Conservation (phyloP, 2,329 filamentous ascomycete genomes). For the Gnomoniopsis smithogilvyi region DNA sequence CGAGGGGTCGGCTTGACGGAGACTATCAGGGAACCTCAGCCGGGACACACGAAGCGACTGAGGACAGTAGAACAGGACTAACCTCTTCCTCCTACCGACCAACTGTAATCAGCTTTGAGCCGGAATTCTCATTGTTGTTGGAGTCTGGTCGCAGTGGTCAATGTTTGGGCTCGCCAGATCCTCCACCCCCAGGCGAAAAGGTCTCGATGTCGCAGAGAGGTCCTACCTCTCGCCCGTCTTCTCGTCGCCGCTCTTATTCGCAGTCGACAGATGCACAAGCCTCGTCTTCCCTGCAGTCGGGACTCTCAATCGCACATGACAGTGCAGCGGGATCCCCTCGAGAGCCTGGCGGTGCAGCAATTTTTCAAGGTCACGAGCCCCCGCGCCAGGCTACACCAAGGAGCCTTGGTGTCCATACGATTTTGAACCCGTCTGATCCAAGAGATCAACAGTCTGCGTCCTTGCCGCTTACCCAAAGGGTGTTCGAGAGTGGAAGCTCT, state of each 20-base stretch:
- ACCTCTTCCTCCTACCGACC: slow-evolving; percentile 7
- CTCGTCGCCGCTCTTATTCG: slow-evolving; percentile 46
- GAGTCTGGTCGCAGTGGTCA: slow-evolving; percentile 38
- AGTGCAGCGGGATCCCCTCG: slow-evolving; percentile 25
- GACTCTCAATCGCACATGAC: slow-evolving; percentile 29
- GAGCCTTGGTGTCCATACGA: slow-evolving; percentile 39
- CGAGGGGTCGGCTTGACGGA: slow-evolving; percentile 19
- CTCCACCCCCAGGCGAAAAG: slow-evolving; percentile 53
- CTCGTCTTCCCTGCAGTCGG: slow-evolving; percentile 28
- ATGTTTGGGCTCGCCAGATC: slow-evolving; percentile 55
- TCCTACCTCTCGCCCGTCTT: slow-evolving; percentile 53
- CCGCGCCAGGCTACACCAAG: slow-evolving; percentile 29
- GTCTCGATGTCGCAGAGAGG: slow-evolving; percentile 63
- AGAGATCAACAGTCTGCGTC: slow-evolving; percentile 22
- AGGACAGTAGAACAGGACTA: slow-evolving; percentile 3
- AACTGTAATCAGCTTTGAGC: slow-evolving; percentile 18
- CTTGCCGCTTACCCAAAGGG: slow-evolving; percentile 18
- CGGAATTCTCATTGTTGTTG: slow-evolving; percentile 19
- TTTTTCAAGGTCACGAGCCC: slow-evolving; percentile 28
- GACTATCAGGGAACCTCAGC: slow-evolving; percentile 13
- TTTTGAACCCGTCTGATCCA: slow-evolving; percentile 39
- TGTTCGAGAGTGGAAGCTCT: slow-evolving; percentile 20
- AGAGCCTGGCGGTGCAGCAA: slow-evolving; percentile 24
- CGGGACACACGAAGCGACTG: slow-evolving; percentile 6
- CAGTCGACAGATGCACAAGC: slow-evolving; percentile 33